phyloP scores from a whole-genome alignment of 805 yeast genomes.

The Saturnispora gosingensis region DNA sequence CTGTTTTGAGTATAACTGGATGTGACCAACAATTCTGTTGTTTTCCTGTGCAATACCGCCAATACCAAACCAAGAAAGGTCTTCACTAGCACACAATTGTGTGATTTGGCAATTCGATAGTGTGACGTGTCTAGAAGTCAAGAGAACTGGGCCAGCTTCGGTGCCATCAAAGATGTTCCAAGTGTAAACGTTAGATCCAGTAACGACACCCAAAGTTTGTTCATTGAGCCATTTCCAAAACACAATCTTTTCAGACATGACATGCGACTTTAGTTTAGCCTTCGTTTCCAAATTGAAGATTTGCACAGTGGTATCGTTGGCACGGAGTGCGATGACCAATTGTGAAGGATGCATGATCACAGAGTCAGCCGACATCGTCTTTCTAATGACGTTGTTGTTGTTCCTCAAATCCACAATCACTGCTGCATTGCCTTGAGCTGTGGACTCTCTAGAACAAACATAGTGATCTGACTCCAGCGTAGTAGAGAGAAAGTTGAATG shows the following conservation, averaged over 20 bases:
- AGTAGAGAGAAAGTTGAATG: slow-evolving; percentile 87
- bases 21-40: slow-evolving; percentile 91
- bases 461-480: slow-evolving; percentile 90
- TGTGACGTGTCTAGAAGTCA: slow-evolving; percentile 77
- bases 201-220: slow-evolving; percentile 70
- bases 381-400: slow-evolving; percentile 72
- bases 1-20: slow-evolving; percentile 81
- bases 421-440: slow-evolving; percentile 69
- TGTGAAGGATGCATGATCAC: slow-evolving; percentile 94
- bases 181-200: slow-evolving; percentile 62
- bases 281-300: slow-evolving; percentile 83
- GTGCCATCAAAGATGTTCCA: slow-evolving; percentile 83
- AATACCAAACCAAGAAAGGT: slow-evolving; percentile 85
- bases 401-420: slow-evolving; percentile 82
- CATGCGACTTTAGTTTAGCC: slow-evolving; percentile 81
- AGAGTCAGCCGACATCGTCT: slow-evolving; percentile 94
- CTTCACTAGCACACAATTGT: slow-evolving; percentile 74
- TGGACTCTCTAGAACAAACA: slow-evolving; percentile 68
- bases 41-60: slow-evolving; percentile 93
- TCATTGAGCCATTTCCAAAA: slow-evolving; percentile 92
- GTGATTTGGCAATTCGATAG: slow-evolving; percentile 80
- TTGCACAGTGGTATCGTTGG: slow-evolving; percentile 93
- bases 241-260: slow-evolving; percentile 78
- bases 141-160: slow-evolving; percentile 67
- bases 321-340: slow-evolving; percentile 85